phyloP scores from a whole-genome alignment of 148 eudicot species.

The Amaranthus hypochondriacus region DNA sequence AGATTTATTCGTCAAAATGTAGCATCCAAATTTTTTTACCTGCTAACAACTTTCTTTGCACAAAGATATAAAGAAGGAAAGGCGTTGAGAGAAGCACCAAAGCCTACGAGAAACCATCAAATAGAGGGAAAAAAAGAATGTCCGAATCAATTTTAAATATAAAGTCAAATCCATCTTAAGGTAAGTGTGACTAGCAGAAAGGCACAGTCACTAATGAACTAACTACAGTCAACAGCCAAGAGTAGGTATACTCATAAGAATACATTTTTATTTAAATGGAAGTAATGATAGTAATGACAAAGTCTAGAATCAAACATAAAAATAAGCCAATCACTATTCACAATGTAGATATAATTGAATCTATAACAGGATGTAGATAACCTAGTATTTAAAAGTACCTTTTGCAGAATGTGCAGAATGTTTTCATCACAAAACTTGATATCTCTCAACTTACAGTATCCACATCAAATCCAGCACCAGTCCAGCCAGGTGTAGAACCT shows the following conservation, averaged over 20 bases:
- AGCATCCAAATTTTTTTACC: not conserved
- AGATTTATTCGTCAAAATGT: not conserved
- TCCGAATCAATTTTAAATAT: not conserved
- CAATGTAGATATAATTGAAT: slow-evolving; percentile 13
- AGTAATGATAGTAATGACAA: not conserved
- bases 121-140: not conserved
- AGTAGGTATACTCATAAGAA: not conserved
- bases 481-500: slow-evolving; percentile 74
- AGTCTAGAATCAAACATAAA: slow-evolving; percentile 6
- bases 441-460: slow-evolving; percentile 51
- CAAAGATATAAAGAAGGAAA: not conserved
- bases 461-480: slow-evolving; percentile 90
- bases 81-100: not conserved
- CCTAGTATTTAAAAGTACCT: slow-evolving; percentile 4
- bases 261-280: not conserved
- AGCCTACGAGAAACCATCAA: not conserved
- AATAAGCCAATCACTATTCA: slow-evolving; percentile 18
- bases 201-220: slow-evolving; percentile 6
- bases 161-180: not conserved
- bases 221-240: not conserved
- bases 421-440: slow-evolving; percentile 8
- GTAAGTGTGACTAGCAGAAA: not conserved
- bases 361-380: slow-evolving; percentile 19
- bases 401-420: not conserved
- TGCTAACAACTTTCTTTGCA: not conserved